These are phyloP conservation scores for Millerago galiae DNA, from an alignment of 805 yeast genomes.

Conservation along the genomic window DNA sequence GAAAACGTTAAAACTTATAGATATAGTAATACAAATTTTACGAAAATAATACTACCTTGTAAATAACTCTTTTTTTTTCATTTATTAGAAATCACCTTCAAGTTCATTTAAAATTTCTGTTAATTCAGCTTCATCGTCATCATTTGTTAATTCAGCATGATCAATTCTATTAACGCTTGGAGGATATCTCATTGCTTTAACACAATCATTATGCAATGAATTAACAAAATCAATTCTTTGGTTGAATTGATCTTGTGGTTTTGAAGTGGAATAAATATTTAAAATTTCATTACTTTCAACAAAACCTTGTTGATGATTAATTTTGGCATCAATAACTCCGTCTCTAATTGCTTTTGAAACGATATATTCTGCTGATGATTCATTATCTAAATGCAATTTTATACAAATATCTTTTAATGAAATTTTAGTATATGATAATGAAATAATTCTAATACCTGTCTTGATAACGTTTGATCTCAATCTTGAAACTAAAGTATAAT, in stretches of 20 bases:
- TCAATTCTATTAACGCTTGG: conserved; percentile 24
- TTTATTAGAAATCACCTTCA: conserved; percentile 17
- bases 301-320: conserved; percentile 84
- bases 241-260: conserved; percentile 84
- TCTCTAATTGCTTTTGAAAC: conserved; percentile 96
- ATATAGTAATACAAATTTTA: not conserved
- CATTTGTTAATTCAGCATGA: conserved; percentile 1
- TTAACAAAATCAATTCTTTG: conserved; percentile 92
- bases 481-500: conserved; percentile 77
- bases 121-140: conserved; percentile 22
- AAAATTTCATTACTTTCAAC: conserved; percentile 85
- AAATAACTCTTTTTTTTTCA: not conserved
- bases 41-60: not conserved
- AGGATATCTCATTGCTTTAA: conserved; percentile 93
- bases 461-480: conserved; percentile 95
- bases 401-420: conserved; percentile 91
- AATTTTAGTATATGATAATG: conserved; percentile 83
- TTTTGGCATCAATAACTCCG: conserved; percentile 92
- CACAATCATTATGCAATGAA: conserved; percentile 83
- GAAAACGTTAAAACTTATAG: conserved; percentile 17
- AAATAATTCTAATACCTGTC: conserved; percentile 92
- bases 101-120: conserved; percentile 21
- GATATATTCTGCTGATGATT: conserved; percentile 93
- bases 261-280: conserved; percentile 81
- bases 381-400: conserved; percentile 85